phyloP scores from a whole-genome alignment of 441 rosid genomes.

The Euphorbia celastroides region DNA sequence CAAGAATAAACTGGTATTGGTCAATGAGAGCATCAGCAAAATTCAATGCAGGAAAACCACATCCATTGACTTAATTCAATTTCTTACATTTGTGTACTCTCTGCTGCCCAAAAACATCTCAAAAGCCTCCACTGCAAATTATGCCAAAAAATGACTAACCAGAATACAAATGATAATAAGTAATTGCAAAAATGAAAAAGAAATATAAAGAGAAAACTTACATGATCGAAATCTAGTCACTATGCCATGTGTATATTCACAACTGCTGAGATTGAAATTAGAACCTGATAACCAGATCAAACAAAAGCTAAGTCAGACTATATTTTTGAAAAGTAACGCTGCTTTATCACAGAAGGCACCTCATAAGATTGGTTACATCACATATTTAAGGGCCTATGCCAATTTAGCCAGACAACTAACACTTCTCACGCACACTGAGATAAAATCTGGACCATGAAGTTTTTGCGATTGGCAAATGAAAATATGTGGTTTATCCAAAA shows the following conservation, averaged over 20 bases:
- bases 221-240: conserved; percentile 74
- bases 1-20: background rate
- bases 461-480: background rate
- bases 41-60: background rate
- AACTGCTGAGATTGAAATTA: conserved; percentile 53
- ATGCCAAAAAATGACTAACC: conserved; percentile 21
- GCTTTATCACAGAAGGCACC: background rate
- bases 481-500: background rate
- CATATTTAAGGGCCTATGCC: background rate
- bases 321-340: background rate
- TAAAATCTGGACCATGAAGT: background rate
- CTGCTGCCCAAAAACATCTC: conserved; percentile 55
- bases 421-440: background rate
- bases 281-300: conserved; percentile 44
- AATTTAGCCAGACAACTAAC: background rate
- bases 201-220: conserved; percentile 25
- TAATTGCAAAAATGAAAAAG: conserved; percentile 13
- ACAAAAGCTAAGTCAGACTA: background rate
- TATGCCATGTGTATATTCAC: conserved; percentile 64
- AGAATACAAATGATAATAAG: conserved; percentile 8
- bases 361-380: background rate
- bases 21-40: background rate
- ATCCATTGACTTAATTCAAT: conserved; percentile 4
- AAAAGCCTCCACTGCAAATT: conserved; percentile 67
- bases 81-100: conserved; percentile 68